A percentile compares a stretch with the other conserved stretches of the same genome.
Conservation (phyloP, 2,329 filamentous ascomycete genomes). For the Cercospora sp. region DNA sequence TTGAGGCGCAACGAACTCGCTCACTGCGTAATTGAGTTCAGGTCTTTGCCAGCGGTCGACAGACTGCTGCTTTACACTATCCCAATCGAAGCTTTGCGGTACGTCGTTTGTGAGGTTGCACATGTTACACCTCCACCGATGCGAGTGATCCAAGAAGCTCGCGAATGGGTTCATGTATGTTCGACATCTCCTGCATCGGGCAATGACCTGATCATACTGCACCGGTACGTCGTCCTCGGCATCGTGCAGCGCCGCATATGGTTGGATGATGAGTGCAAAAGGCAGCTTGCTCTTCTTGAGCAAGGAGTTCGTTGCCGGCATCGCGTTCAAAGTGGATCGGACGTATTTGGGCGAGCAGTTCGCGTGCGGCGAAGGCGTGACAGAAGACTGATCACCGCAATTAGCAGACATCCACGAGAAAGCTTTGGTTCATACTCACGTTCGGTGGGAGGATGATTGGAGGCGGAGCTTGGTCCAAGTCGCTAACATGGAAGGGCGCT, state of each 20-base stretch:
- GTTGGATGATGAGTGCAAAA: constrained; percentile 93
- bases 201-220: constrained; percentile 95
- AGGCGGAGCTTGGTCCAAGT: constrained; percentile 87
- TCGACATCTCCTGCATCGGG: constrained; percentile 89
- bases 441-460: constrained; percentile 88
- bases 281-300: constrained; percentile 96
- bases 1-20: constrained; percentile 96
- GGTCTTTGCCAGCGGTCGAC: constrained; percentile 89
- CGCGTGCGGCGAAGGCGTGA: constrained; percentile 84
- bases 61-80: constrained; percentile 84
- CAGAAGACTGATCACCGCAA: constrained; percentile 64
- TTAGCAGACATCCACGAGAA: not conserved
- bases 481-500: constrained; percentile 90
- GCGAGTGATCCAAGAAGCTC: constrained; percentile 92
- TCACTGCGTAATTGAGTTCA: constrained; percentile 93
- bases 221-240: constrained; percentile 87
- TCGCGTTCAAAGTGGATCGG: constrained; percentile 89
- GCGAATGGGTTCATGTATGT: constrained; percentile 99
- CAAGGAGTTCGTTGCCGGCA: constrained; percentile 87
- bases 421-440: constrained; percentile 57
- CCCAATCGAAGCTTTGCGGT: constrained; percentile 99
- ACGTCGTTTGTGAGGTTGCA: constrained; percentile 98
- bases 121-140: constrained; percentile 99
- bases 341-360: constrained; percentile 95
- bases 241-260: constrained; percentile 90